Evolutionary conservation across 768 basidiomycete genomes (phyloP).

Genomic region (Mycena rosella): DNA sequence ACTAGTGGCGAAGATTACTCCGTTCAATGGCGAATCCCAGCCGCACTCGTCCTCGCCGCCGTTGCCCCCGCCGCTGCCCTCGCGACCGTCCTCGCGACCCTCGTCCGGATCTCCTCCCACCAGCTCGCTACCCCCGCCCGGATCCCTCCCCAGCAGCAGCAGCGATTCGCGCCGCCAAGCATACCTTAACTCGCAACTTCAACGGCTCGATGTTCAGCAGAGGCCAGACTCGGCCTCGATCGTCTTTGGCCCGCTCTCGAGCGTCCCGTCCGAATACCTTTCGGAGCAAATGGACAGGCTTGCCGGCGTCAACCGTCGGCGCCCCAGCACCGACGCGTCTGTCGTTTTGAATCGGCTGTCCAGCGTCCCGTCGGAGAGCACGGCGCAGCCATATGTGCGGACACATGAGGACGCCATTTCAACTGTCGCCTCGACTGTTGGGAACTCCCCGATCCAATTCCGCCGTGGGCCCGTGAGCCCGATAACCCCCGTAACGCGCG

Average conservation of each 20-base stretch:
- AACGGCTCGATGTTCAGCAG: conserved; percentile 8
- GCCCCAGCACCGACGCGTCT: conserved; percentile 4
- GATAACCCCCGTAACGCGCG: conserved; percentile 1
- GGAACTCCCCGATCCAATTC: conserved; percentile 27
- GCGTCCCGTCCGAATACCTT: conserved; percentile 33
- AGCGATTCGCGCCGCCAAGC: conserved; percentile 18
- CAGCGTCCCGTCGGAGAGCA: conserved; percentile 22
- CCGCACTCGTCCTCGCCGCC: too few species aligned
- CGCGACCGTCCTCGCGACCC: too few species aligned
- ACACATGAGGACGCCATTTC: too few species aligned
- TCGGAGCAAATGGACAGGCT: conserved; percentile 19
- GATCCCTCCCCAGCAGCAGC: neutral
- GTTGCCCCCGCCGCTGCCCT: too few species aligned
- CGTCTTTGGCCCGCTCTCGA: conserved; percentile 26
- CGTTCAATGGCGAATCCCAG: conserved; percentile 8
- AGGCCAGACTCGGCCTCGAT: conserved; percentile 1
- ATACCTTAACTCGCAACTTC: conserved; percentile 30
- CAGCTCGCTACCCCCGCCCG: neutral
- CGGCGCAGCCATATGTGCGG: conserved; percentile 3
- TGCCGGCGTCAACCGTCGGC: neutral
- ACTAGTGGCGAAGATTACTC: conserved; percentile 20
- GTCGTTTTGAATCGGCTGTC: neutral
- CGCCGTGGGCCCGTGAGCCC: neutral
- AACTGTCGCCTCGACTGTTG: neutral
- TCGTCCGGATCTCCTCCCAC: too few species aligned